phyloP scores from a whole-genome alignment of 2,329 filamentous ascomycete species.

The Thielaviopsis euricoi region DNA sequence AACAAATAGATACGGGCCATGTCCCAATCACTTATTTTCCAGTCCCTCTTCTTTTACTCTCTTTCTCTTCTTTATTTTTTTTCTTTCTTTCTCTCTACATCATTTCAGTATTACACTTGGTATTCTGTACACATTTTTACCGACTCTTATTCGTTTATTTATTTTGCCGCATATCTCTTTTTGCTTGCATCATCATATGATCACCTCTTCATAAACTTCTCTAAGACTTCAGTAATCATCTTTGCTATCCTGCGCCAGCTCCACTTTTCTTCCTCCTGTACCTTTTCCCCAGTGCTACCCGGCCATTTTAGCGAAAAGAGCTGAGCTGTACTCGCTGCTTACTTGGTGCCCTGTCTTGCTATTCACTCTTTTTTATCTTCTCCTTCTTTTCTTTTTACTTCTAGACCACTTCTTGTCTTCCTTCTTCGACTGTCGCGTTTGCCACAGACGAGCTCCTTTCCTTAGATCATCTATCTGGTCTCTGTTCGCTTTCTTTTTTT shows the following conservation, averaged over 20 bases:
- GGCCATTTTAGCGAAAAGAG: neutral
- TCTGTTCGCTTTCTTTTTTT: neutral
- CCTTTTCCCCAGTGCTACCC: neutral
- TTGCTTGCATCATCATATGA: constrained; percentile 2
- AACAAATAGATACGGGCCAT: neutral
- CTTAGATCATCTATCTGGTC: neutral
- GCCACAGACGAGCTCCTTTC: neutral
- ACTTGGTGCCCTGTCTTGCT: neutral
- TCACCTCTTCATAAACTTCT: neutral
- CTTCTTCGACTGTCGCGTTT: neutral
- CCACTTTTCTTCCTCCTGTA: neutral
- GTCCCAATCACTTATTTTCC: neutral
- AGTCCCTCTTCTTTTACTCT: neutral
- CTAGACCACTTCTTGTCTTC: neutral
- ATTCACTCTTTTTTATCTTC: neutral
- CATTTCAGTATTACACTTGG: neutral
- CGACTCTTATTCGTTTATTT: neutral
- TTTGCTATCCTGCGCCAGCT: neutral
- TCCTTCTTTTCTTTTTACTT: neutral
- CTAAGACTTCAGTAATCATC: neutral
- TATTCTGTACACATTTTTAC: neutral
- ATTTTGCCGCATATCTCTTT: neutral
- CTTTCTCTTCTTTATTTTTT: neutral
- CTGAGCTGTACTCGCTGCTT: neutral
- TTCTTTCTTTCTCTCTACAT: neutral